Base-by-base conservation (phyloP, 2,329 filamentous ascomycete genomes). In the Aspergillus sp. region DNA sequence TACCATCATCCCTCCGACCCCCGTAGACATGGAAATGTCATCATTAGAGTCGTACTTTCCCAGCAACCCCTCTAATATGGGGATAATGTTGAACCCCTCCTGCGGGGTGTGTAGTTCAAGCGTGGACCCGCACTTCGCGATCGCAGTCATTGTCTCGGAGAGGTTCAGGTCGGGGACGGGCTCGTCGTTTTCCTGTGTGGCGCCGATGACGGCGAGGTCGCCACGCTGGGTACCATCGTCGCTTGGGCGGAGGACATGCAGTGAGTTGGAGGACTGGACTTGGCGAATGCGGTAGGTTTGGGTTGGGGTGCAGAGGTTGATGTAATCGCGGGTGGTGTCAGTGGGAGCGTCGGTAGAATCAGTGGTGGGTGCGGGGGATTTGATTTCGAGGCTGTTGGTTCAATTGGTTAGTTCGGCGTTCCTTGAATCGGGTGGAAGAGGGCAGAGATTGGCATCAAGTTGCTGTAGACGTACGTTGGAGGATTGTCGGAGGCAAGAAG, bases 211-310 rank as follows among this genome's bases (percentile, higher is more conserved):
- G 41, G 68, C 71, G 66, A 73, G 69, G 49, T 73, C 71, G 7
- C 64, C 69, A 10, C 64, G 61, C 8, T 64, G 66, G 25, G 67
- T 71, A 2, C 65, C 64, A 64, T 71, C 70, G 21, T 73, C 68
- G 58, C 78, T 78, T 4, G 81, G 80, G 53, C 76, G 76, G 23
- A 84, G 75, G 39, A 88, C 70, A 71, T 85, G 84, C 58, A 88
- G 78, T 38, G 84, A 85, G 66, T 89, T 89, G 25, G 86, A 88
- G 15, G 86, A 88, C 66, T 86, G 85, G 55, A 88, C 86, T 72
- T 88, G 86, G 66, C 85, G 85, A 54, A 88, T 74, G 60, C 82
- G 80, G 75, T 83, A 89, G 10, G 85, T 86, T 64, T 82, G 78
- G 57, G 78, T 77, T 8, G 79, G 75, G 2, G 84, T 87, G 74